Percentiles rank a stretch among this genome's conserved stretches.
phyloP scores from a whole-genome alignment of 1,139 yeast genomes.

The Trichomonascaceae sp. region DNA sequence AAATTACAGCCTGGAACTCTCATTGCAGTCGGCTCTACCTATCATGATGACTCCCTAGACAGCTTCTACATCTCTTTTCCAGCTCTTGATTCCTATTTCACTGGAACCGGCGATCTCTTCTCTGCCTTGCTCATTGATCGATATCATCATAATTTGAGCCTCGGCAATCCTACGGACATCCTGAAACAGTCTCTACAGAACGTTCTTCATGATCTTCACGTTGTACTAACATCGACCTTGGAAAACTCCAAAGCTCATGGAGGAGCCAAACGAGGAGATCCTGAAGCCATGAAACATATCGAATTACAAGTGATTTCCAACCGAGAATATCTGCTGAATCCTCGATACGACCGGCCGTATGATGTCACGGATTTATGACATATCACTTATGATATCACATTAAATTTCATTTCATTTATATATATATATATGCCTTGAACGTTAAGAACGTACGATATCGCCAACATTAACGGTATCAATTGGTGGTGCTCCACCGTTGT shows the following conservation, averaged over 20 bases:
- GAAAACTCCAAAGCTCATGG: constrained; percentile 15
- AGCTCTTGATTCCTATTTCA: constrained; percentile 63
- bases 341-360: background rate
- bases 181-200: constrained; percentile 22
- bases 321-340: constrained; percentile 13
- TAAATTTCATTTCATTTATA: background rate
- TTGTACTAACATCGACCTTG: constrained; percentile 23
- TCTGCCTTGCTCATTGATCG: constrained; percentile 70
- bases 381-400: background rate
- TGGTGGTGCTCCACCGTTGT: background rate
- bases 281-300: constrained; percentile 24
- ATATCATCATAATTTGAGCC: constrained; percentile 31
- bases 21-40: constrained; percentile 47
- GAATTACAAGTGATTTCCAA: constrained; percentile 26
- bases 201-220: constrained; percentile 24
- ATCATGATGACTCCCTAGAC: constrained; percentile 7
- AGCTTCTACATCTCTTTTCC: constrained; percentile 45
- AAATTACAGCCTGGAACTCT: constrained; percentile 30
- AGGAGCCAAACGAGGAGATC: constrained; percentile 23
- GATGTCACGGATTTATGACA: background rate
- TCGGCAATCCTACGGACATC: constrained; percentile 10
- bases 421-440: background rate
- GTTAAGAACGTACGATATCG: too few species aligned
- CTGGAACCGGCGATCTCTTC: constrained; percentile 92
- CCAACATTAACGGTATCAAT: too few species aligned